phyloP scores from a whole-genome alignment of 805 yeast genomes.

The Spathaspora gorwiae region DNA sequence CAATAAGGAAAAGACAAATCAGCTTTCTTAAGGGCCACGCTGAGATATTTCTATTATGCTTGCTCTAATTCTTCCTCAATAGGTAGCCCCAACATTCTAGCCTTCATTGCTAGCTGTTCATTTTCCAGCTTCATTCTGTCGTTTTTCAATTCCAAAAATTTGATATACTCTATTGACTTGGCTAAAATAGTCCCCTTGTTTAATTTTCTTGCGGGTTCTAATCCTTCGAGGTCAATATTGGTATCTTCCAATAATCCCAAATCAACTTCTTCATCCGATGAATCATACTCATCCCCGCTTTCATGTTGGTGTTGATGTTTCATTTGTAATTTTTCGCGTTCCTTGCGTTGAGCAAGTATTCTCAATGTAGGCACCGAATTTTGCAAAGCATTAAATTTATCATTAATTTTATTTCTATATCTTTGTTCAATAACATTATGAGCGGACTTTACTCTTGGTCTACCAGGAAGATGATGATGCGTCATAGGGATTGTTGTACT shows the following conservation, averaged over 20 bases:
- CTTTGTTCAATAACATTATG: constrained; percentile 42
- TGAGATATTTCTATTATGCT: not conserved
- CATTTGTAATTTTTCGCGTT: constrained; percentile 9
- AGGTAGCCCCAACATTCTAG: constrained; percentile 31
- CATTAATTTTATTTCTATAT: constrained; percentile 40
- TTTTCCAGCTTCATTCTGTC: constrained; percentile 48
- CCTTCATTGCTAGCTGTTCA: constrained; percentile 38
- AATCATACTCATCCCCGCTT: constrained; percentile 7
- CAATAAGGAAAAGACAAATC: too few relatives aligned
- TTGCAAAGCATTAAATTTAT: constrained; percentile 35
- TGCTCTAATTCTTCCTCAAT: constrained; percentile 7
- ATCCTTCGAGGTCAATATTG: constrained; percentile 56
- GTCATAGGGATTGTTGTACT: not conserved
- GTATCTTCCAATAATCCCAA: constrained; percentile 3
- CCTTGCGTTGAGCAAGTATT: constrained; percentile 22
- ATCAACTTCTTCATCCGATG: constrained; percentile 9
- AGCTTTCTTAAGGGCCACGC: too few relatives aligned
- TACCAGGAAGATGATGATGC: constrained; percentile 6
- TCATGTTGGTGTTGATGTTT: constrained; percentile 6
- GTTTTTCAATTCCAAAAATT: constrained; percentile 63
- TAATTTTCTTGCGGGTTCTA: constrained; percentile 68
- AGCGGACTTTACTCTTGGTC: constrained; percentile 27
- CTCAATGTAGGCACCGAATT: constrained; percentile 37
- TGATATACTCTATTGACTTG: constrained; percentile 77
- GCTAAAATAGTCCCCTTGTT: constrained; percentile 75